A percentile compares a stretch with the other conserved stretches of the same genome.
Conservation (phyloP, 2,329 filamentous ascomycete genomes). For the Epichloe sp. region DNA sequence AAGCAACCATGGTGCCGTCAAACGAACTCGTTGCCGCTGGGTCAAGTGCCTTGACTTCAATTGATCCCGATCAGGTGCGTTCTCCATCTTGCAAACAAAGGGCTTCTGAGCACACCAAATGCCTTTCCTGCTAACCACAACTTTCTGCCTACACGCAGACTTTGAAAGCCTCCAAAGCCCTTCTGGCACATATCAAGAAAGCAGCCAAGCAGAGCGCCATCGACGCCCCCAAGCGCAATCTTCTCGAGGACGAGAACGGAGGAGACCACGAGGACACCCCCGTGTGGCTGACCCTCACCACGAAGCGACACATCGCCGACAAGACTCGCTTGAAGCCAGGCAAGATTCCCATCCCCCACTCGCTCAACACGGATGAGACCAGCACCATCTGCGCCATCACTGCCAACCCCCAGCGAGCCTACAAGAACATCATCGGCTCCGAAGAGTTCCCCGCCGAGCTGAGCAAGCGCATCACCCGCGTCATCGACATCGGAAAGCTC, state of each 20-base stretch:
- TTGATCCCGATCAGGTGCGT: conserved; percentile 29
- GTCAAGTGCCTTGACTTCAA: conserved; percentile 19
- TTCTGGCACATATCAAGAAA: conserved; percentile 48
- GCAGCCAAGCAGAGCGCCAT: conserved; percentile 33
- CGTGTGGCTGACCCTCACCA: conserved; percentile 50
- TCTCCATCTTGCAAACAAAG: conserved; percentile 4
- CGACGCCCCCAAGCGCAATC: conserved; percentile 39
- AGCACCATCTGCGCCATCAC: conserved; percentile 76
- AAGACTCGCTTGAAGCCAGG: conserved; percentile 69
- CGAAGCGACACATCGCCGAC: conserved; percentile 55
- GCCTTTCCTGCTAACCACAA: not conserved
- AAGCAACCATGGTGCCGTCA: conserved; percentile 26
- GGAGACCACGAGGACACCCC: conserved; percentile 33
- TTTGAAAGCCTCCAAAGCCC: conserved; percentile 49
- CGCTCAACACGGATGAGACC: conserved; percentile 51
- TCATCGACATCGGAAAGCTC: conserved; percentile 75
- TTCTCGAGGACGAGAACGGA: conserved; percentile 33
- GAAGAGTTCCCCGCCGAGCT: conserved; percentile 57
- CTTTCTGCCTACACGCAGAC: conserved; percentile 24
- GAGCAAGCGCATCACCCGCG: conserved; percentile 53
- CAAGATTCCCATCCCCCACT: conserved; percentile 64
- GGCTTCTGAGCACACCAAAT: not conserved
- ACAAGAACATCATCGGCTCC: conserved; percentile 76
- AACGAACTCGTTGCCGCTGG: conserved; percentile 24
- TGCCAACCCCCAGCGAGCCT: conserved; percentile 65